Percentiles rank a stretch among this genome's conserved stretches.
These are phyloP conservation scores for Albifimbria verrucaria DNA, from an alignment of 2,329 filamentous ascomycete species.

Conservation along the genomic window DNA sequence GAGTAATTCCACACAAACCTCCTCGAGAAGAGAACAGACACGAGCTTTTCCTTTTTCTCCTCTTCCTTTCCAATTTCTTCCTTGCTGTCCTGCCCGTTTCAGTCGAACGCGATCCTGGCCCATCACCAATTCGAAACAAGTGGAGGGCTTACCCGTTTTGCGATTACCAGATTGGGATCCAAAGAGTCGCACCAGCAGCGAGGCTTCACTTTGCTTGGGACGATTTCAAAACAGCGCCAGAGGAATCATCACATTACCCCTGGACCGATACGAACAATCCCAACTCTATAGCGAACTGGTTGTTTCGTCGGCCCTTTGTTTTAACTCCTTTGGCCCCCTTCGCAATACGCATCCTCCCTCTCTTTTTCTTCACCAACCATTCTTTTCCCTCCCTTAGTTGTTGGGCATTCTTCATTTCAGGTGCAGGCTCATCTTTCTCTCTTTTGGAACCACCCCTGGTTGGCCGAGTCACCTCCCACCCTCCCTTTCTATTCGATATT, in stretches of 20 bases:
- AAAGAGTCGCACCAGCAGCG: not conserved
- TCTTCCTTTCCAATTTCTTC: not conserved
- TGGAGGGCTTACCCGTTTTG: too few species aligned
- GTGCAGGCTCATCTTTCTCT: constrained; percentile 3
- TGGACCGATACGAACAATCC: not conserved
- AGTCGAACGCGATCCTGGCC: not conserved
- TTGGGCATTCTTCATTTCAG: not conserved
- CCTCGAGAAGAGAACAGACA: not conserved
- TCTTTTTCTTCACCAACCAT: not conserved
- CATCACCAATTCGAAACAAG: not conserved
- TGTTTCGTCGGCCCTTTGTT: not conserved
- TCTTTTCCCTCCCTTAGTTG: not conserved
- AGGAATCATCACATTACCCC: too few species aligned
- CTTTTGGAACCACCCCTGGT: constrained; percentile 12
- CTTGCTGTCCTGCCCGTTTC: not conserved
- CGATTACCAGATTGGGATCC: too few species aligned
- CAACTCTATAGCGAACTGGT: not conserved
- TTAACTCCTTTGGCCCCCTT: not conserved
- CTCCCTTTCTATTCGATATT: constrained; percentile 20
- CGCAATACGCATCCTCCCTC: not conserved
- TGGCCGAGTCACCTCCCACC: constrained; percentile 10
- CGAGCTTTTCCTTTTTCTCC: not conserved
- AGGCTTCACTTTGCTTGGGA: not conserved
- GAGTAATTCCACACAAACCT: not conserved
- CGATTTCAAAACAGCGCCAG: not conserved